Evolutionary conservation across 192 early-diverging fungal species (phyloP), one percentile per base, ranked within the genome.

Genomic region (Phycomyces nitens): DNA sequence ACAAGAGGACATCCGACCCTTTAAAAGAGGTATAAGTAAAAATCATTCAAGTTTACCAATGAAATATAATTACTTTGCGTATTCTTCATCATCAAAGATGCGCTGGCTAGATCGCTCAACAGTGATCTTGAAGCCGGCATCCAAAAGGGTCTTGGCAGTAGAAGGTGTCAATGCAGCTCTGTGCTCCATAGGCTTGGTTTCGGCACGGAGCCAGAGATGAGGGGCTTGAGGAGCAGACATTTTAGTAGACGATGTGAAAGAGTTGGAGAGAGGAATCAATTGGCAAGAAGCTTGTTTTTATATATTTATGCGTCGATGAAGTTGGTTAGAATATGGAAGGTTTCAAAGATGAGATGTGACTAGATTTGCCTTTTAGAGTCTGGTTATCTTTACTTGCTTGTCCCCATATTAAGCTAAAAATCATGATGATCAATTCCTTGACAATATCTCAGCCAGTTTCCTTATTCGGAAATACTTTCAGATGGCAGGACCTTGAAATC

Each of bases 111-210:
- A 90, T 38, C 80, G 75, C 77, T 99, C 96, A 14, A 96, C 94
- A 12, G 93, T 91, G 74, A 99, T 90, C 72, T 89, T 72, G 80
- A 94, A 97, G 55, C 93, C 88, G 44, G 82, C 76, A 29, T 81
- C 86, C 53, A 97, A 73, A 20, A 99, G 84, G 65, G 77, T 84
- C 79, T 92, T 89, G 81, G 85, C 86, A 55, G 85, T 86, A 24
- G 80, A 79, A 15, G 96, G 96, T 24, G 96, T 95, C 66, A 99
- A 79, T 39, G 92, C 92, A 40, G 94, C 90, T 57, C 96, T 84
- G 77, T 92, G 89, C 83, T 99, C 96, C 78, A 94, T 92, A 27
- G 88, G 84, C 87, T 99, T 99, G 67, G 95, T 99, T 77, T 99
- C 96, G 50, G 95, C 94, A 69, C 96, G 89, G 59, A 99, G 87